Evolutionary conservation across 208 protist species (phyloP).

Genomic region (Plasmodiophora brassicae): DNA sequence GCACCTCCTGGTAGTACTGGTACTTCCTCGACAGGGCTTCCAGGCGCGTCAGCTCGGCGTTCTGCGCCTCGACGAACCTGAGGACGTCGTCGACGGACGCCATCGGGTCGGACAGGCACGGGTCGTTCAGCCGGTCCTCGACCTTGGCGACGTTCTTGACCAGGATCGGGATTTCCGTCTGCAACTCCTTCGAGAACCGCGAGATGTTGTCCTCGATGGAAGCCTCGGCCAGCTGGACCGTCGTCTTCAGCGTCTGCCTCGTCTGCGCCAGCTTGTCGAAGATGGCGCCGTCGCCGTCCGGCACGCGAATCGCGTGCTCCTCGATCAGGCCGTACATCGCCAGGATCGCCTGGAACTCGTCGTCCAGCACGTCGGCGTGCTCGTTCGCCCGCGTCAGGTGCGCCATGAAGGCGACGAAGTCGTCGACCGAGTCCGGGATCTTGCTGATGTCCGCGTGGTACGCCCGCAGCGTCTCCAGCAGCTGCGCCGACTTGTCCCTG

Average conservation of each 20-base stretch:
- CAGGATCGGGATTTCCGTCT: background rate
- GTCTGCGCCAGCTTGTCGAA: constrained; percentile 20
- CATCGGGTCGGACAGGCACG: background rate
- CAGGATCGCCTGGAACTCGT: background rate
- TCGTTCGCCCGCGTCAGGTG: background rate
- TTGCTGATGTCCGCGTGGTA: background rate
- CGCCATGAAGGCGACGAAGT: constrained; percentile 16
- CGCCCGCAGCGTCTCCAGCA: background rate
- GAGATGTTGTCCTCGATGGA: constrained; percentile 27
- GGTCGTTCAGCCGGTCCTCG: background rate
- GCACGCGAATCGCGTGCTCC: background rate
- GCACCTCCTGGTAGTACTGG: background rate
- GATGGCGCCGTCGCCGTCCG: background rate
- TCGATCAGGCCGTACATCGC: background rate
- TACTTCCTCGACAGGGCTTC: background rate
- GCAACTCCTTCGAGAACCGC: background rate
- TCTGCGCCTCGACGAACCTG: background rate
- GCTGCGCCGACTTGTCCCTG: constrained; percentile 18
- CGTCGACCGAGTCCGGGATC: constrained; percentile 16
- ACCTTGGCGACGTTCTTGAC: constrained; percentile 21
- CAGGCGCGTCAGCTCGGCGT: background rate
- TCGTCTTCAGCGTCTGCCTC: background rate
- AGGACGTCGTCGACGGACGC: background rate
- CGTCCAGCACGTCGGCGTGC: background rate
- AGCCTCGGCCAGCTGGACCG: background rate